Percentiles rank a stretch among this genome's conserved stretches.
phyloP scores from a whole-genome alignment of 176 grass and related monocot genomes.

The Oryza officinalis region DNA sequence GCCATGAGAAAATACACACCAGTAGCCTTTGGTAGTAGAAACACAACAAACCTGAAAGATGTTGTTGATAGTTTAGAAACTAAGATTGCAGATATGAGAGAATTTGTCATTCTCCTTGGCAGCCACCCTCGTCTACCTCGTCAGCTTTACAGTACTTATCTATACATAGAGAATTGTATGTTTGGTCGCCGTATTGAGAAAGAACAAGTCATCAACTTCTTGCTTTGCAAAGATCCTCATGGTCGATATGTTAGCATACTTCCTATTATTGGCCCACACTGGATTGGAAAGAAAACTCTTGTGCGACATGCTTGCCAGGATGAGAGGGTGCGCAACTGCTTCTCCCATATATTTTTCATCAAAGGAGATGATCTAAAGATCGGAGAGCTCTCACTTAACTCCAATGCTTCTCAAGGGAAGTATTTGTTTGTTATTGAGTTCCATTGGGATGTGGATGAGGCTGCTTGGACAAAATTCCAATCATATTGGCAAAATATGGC shows the following conservation, averaged over 20 bases:
- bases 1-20: background rate
- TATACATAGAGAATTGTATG: slow-evolving; percentile 42
- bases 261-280: slow-evolving; percentile 32
- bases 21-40: background rate
- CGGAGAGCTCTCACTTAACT: background rate
- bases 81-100: slow-evolving; percentile 24
- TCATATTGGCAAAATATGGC: slow-evolving; percentile 12
- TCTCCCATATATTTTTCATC: slow-evolving; percentile 12
- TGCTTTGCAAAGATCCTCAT: background rate
- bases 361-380: slow-evolving; percentile 14
- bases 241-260: slow-evolving; percentile 20
- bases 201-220: slow-evolving; percentile 44
- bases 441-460: slow-evolving; percentile 21
- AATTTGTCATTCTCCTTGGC: slow-evolving; percentile 33
- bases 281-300: slow-evolving; percentile 52
- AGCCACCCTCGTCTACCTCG: slow-evolving; percentile 30
- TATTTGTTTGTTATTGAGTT: slow-evolving; percentile 38
- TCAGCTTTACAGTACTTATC: slow-evolving; percentile 19
- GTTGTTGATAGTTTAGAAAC: slow-evolving; percentile 27
- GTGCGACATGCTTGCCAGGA: slow-evolving; percentile 50
- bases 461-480: slow-evolving; percentile 20
- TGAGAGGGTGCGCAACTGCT: slow-evolving; percentile 30
- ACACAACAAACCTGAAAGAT: slow-evolving; percentile 1
- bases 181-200: slow-evolving; percentile 36
- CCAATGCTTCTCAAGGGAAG: slow-evolving; percentile 1